A percentile compares a stretch with the other conserved stretches of the same genome.
Conservation (phyloP, 225 moss, liverwort and hornwort species). For the Straminergon stramineum region DNA sequence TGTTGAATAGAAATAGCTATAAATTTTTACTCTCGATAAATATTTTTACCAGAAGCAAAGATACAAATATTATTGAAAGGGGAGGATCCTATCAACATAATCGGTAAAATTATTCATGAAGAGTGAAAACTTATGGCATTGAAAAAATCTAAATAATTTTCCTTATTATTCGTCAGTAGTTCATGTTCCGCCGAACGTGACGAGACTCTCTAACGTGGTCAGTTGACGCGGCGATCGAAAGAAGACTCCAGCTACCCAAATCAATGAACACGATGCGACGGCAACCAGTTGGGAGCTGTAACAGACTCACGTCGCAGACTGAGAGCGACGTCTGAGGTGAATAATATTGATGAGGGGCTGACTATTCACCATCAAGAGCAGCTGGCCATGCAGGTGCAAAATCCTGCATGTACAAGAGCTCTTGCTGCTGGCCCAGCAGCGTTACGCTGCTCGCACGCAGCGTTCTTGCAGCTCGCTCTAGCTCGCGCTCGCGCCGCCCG, state of each 20-base stretch:
- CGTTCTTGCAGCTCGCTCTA: conserved; percentile 11
- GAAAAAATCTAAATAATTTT: not conserved
- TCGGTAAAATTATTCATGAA: not conserved
- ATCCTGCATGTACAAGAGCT: not conserved
- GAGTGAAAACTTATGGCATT: not conserved
- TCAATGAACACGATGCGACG: not conserved
- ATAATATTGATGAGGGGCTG: not conserved
- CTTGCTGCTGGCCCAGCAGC: not conserved
- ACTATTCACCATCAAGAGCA: not conserved
- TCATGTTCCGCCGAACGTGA: not conserved
- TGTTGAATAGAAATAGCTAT: not conserved
- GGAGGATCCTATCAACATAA: not conserved
- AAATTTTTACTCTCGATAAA: not conserved
- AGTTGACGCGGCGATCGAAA: not conserved
- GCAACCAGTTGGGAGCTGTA: not conserved
- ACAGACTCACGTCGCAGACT: not conserved
- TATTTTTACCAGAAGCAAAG: not conserved
- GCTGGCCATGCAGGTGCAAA: not conserved
- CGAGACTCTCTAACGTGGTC: not conserved
- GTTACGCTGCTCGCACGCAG: conserved; percentile 10
- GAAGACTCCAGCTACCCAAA: not conserved
- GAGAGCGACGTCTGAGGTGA: not conserved
- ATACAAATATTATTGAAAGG: not conserved
- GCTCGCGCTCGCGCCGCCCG: not conserved
- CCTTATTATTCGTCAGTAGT: no score